phyloP scores from a whole-genome alignment of 2,329 filamentous ascomycete species.

The Cercospora zeina region DNA sequence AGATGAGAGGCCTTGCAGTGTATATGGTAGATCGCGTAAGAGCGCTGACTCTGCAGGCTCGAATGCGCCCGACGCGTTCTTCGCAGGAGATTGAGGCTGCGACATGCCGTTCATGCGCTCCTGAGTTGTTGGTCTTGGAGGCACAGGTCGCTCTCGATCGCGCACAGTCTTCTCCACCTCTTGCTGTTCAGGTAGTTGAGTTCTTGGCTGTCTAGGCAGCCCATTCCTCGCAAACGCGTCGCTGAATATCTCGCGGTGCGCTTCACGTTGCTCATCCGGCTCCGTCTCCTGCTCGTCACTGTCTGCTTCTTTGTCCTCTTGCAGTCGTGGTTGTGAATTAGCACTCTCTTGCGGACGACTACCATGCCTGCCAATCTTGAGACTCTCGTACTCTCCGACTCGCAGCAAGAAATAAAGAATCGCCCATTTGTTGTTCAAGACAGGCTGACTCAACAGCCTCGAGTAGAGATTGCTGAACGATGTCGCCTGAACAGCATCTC shows the following conservation, averaged over 20 bases:
- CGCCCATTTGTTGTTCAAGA: conserved; percentile 93
- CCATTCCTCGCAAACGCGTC: conserved; percentile 53
- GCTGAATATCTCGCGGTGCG: conserved; percentile 42
- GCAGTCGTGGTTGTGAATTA: conserved; percentile 13
- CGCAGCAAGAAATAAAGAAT: conserved; percentile 90
- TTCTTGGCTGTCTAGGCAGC: conserved; percentile 42
- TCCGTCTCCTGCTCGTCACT: conserved; percentile 24
- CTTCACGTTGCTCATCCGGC: conserved; percentile 24
- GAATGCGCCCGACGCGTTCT: conserved; percentile 16
- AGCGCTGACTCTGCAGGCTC: conserved; percentile 47
- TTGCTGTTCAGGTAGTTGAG: conserved; percentile 31
- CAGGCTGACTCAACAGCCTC: conserved; percentile 82
- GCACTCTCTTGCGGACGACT: conserved; percentile 13
- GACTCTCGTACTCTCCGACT: conserved; percentile 55
- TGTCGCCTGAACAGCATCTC: conserved; percentile 71
- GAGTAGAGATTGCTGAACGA: conserved; percentile 90
- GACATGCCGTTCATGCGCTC: conserved; percentile 17
- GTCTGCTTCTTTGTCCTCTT: conserved; percentile 20
- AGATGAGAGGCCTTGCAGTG: conserved; percentile 86
- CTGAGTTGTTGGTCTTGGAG: conserved; percentile 29
- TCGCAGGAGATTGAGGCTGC: conserved; percentile 16
- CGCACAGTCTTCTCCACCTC: conserved; percentile 28
- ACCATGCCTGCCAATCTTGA: background rate
- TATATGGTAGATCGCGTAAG: conserved; percentile 78
- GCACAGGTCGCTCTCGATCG: conserved; percentile 27